Percentiles rank a stretch among this genome's conserved stretches.
phyloP scores from a whole-genome alignment of 202 grass and related monocot genomes.

The Hordeum pubiflorum region DNA sequence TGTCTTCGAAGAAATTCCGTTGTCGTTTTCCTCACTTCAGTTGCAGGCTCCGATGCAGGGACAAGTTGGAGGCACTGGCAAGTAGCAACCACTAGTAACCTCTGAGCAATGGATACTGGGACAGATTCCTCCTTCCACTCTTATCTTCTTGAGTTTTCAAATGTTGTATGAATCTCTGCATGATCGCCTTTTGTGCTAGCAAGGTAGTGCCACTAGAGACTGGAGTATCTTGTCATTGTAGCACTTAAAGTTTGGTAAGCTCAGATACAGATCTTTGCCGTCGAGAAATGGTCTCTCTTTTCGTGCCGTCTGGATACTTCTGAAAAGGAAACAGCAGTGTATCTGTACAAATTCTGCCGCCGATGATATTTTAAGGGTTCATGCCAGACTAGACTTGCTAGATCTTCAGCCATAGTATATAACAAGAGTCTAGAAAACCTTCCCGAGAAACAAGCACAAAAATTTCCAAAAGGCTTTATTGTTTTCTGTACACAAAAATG shows the following conservation, averaged over 20 bases:
- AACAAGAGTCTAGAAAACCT: background rate
- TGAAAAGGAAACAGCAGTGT: too few species aligned
- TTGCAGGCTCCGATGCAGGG: background rate
- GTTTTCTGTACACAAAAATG: too few species aligned
- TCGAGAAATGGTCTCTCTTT: background rate
- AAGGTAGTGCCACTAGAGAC: background rate
- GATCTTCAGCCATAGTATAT: background rate
- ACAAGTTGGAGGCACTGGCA: background rate
- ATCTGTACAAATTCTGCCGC: background rate
- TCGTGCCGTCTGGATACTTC: background rate
- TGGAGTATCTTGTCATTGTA: slow-evolving; percentile 6
- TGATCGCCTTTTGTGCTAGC: background rate
- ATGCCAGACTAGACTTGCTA: background rate
- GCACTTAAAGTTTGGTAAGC: background rate
- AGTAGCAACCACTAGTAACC: background rate
- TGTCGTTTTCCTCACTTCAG: slow-evolving; percentile 8
- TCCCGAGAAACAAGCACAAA: too few species aligned
- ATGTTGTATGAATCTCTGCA: background rate
- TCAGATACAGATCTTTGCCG: too few species aligned
- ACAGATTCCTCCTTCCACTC: background rate
- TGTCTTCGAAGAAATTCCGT: slow-evolving; percentile 10
- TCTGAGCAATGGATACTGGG: background rate
- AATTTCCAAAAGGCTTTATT: too few species aligned
- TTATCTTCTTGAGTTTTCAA: slow-evolving; percentile 12
- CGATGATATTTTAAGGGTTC: background rate